Evolutionary conservation across 768 basidiomycete genomes (phyloP), one percentile per base, ranked within the genome.

Genomic region (Pleurotus pulmonarius): DNA sequence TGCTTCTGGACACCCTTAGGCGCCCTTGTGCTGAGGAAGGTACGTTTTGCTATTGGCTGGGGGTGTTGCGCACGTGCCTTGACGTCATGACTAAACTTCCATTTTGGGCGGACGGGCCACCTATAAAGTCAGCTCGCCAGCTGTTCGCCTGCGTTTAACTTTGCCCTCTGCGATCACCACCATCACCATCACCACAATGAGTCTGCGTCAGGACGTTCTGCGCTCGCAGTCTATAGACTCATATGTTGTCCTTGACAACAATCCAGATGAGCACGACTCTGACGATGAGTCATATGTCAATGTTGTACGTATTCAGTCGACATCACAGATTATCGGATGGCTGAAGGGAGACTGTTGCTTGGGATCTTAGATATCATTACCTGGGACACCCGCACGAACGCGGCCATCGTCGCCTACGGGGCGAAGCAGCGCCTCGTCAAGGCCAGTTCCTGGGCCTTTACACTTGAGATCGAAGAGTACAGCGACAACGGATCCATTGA

Each of bases 201-300:
- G 87, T 74, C 76, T 91, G 48, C 75, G 88, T 6, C 87, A 89
- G 68, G 87, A 78, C 66, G 81, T 90, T 52, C 77, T 90, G 61
- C 79, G 81, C 63, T 84, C 83, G 4, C 74, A 82, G 25, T 68
- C 73, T 3, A 68, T 67, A 34, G 75, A 78, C 63, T 59, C 70
- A 2, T 59, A 75, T 37, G 76, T 76, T 39, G 68, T 67, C 18
- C 65, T 70, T 22, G 67, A 67, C 38, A 49, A 63, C 29, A 38
- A 60, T 49, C 55, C 63, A 26, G 22, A 62, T 61, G 73, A 51
- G 78, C 51, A 80, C 41, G 85, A 87, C 64, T 82, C 82, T 3
- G 86, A 83, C 57, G 75, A 75, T 60, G 84, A 90, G 60, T 87
- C 88, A 63, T 73, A 87, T 57, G 81, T 91, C 64, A 83, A 81